Base-by-base conservation (phyloP, 2,329 filamentous ascomycete species). In the Cladosporium sp. region DNA sequence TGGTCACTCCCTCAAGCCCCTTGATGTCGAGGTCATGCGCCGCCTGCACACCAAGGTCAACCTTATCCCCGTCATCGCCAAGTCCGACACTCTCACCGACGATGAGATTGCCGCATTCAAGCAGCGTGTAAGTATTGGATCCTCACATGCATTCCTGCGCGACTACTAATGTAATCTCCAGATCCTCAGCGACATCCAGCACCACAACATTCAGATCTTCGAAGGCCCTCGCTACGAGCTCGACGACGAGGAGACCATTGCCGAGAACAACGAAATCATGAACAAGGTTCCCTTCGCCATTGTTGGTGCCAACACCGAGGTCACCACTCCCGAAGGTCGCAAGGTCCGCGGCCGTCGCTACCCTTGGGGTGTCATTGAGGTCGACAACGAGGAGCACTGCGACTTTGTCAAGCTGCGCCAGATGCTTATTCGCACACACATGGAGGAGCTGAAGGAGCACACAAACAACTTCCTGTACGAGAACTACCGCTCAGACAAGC, bases 391-490 rank as follows among this genome's bases (percentile, higher is more conserved):
- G 86, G 95, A 99, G 81, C 95, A 99, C 85, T 99, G 95, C 71
- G 95, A 99, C 83, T 99, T 99, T 73, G 95, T 98, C 82, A 99
- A 99, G 89, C 89, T 99, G 68, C 93, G 95, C 80, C 95, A 99
- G 83, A 99, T 99, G 95, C 89, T 99, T 73, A 98, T 99, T 84
- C 91, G 95, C 80, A 99, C 95, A 65, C 95, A 99, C 87, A 99
- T 99, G 95, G 95, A 99, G 80, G 95, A 99, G 84, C 92, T 99
- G 84, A 99, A 99, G 89, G 95, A 99, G 85, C 92, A 99, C 85
- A 99, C 95, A 81, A 99, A 98, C 89, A 99, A 99, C 84, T 88
- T 86, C 71, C 85, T 99, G 75, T 99, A 99, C 84, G 95, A 99
- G 86, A 98, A 98, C 87, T 99, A 99, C 90, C 91, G 95, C 82